Conservation (phyloP, 1,139 yeast genomes). For the Arxiozyma telluris region DNA sequence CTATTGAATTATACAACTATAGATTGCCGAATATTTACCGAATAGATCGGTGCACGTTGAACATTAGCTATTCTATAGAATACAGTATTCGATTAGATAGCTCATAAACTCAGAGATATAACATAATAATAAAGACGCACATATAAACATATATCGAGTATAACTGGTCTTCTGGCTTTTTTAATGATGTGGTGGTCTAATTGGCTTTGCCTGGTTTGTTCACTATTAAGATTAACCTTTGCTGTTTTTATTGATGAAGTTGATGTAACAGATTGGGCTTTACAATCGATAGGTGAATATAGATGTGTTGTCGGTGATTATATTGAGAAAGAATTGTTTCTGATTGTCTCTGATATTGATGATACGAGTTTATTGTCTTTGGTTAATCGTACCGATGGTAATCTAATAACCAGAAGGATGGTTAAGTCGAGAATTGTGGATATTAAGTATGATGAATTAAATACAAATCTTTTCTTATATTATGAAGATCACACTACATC, state of each 20-base stretch:
- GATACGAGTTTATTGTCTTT: conserved; percentile 17
- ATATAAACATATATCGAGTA: no score
- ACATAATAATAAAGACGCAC: no score
- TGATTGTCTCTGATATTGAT: conserved; percentile 19
- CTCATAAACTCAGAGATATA: no score
- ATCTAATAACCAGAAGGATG: conserved; percentile 13
- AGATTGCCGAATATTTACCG: no score
- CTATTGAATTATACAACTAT: no score
- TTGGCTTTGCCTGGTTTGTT: neutral
- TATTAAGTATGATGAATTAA: neutral
- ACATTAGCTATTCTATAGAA: no score
- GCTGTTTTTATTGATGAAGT: conserved; percentile 32
- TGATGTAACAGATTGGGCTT: conserved; percentile 29
- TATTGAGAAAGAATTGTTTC: conserved; percentile 9
- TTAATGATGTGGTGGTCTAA: neutral
- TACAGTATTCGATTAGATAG: no score
- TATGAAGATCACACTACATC: neutral
- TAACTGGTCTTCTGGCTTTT: no score
- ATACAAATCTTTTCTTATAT: neutral
- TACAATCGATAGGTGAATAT: conserved; percentile 24
- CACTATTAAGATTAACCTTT: conserved; percentile 5
- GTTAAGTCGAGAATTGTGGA: neutral
- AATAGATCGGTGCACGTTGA: no score
- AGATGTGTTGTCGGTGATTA: conserved; percentile 15
- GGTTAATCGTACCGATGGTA: conserved; percentile 20